These are phyloP conservation scores for Sindora glabra DNA, from an alignment of 306 rosid genomes.

Conservation along the genomic window DNA sequence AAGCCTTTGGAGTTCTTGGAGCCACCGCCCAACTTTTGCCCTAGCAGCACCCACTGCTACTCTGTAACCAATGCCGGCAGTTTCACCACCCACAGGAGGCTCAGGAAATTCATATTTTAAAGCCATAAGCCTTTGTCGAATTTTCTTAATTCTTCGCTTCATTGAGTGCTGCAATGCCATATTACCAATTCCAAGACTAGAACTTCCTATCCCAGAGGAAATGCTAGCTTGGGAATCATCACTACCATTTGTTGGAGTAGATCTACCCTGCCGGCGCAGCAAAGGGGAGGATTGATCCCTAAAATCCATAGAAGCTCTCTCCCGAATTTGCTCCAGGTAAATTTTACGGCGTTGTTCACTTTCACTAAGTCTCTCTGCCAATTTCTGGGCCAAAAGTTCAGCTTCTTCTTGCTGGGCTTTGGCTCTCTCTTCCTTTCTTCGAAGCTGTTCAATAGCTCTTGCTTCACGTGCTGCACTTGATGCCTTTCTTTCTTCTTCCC, in stretches of 20 bases:
- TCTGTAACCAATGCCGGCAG: slow-evolving; percentile 86
- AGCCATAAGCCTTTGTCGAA: slow-evolving; percentile 95
- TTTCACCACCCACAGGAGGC: slow-evolving; percentile 71
- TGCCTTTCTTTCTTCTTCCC: slow-evolving; percentile 99
- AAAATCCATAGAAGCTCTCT: slow-evolving; percentile 93
- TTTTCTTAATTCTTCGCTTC: slow-evolving; percentile 90
- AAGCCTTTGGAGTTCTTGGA: slow-evolving; percentile 95
- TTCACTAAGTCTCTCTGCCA: slow-evolving; percentile 94
- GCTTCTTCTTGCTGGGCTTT: slow-evolving; percentile 99
- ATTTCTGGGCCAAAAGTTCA: slow-evolving; percentile 93
- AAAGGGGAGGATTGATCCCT: slow-evolving; percentile 96
- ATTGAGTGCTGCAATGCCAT: slow-evolving; percentile 57
- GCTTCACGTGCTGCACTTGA: slow-evolving; percentile 99
- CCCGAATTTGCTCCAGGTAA: slow-evolving; percentile 93
- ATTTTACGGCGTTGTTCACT: slow-evolving; percentile 95
- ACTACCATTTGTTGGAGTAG: slow-evolving; percentile 39
- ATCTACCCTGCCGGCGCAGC: slow-evolving; percentile 70
- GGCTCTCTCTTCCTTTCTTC: slow-evolving; percentile 95
- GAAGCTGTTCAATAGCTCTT: slow-evolving; percentile 85
- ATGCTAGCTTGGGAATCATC: slow-evolving; percentile 66
- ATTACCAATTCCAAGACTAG: slow-evolving; percentile 54
- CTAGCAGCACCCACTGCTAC: slow-evolving; percentile 81
- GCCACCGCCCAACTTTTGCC: slow-evolving; percentile 94
- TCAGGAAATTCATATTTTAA: slow-evolving; percentile 82
- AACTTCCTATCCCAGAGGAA: slow-evolving; percentile 40